Base-by-base conservation (phyloP, 352 stramenopile species). In the Globisporangium middletonii region DNA sequence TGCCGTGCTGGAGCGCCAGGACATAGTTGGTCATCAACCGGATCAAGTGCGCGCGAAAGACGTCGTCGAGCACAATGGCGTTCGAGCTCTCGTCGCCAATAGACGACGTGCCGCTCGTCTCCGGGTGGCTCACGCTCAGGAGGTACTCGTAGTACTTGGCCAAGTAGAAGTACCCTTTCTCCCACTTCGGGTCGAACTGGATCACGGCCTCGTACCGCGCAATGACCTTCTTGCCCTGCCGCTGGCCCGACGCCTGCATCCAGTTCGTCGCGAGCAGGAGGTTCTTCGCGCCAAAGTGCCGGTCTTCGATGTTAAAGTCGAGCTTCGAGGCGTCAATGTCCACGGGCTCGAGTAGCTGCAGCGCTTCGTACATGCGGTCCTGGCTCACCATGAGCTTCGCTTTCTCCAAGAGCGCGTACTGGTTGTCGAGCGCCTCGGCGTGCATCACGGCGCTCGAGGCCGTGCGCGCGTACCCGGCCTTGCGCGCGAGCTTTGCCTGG, bases 1-100 rank as follows among this genome's bases (percentile, higher is more conserved):
- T 87, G 23, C 78, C 82, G 59, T 90, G 71, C 45, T 71, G 71
- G 3, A 97, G 69, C 13, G 86, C 75, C 5, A 86, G 70, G 55
- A 96, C 87, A 70, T 99, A 99, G 61, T 98, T 97, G 38, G 93
- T 74, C 68, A 99, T 95, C 61, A 97, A 79, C 42, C 87, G 79
- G 45, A 97, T 81, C 52, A 98, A 70, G 18, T 89, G 71, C 4
- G 60, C 55, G 44, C 84, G 83, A 56, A 93, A 88, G 9, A 75
- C 69, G 0, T 64, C 64, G 53, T 91, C 79, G 23, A 91, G 57
- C 12, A 80, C 56, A 35, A 89, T 55, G 1, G 57, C 38, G 16
- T 63, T 59, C 26, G 70, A 67, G 33, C 33, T 38, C 33, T 85
- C 77, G 37, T 77, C 73, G 38, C 82, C 57, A 28, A 68, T 23